phyloP scores from a whole-genome alignment of 2,329 filamentous ascomycete species.

The Aspergillus persii region DNA sequence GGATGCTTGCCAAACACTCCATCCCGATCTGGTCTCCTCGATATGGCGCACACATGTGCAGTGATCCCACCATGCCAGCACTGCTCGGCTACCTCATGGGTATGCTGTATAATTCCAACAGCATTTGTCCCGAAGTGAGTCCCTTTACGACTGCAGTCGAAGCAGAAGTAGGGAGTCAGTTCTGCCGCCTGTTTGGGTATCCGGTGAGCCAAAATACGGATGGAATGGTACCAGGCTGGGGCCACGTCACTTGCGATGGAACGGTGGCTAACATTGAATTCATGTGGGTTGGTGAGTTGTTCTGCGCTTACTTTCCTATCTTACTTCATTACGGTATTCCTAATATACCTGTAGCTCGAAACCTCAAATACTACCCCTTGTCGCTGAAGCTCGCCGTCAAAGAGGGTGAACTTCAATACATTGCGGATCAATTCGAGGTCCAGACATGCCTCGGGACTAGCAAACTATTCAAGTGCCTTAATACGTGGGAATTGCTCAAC shows the following conservation, averaged over 20 bases:
- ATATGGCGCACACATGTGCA: constrained; percentile 50
- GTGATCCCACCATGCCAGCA: constrained; percentile 43
- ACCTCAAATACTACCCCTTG: constrained; percentile 50
- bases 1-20: constrained; percentile 43
- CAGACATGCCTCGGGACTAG: constrained; percentile 28
- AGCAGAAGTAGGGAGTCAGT: constrained; percentile 45
- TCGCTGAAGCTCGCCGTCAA: constrained; percentile 35
- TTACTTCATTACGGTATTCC: not conserved
- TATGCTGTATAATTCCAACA: constrained; percentile 54
- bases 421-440: constrained; percentile 30
- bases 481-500: constrained; percentile 48
- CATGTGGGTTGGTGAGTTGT: constrained; percentile 37
- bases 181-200: constrained; percentile 49
- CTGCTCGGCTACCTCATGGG: constrained; percentile 50
- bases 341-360: constrained; percentile 34
- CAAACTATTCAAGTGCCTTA: constrained; percentile 39
- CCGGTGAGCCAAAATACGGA: constrained; percentile 30
- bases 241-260: constrained; percentile 48
- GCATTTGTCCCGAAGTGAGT: constrained; percentile 48
- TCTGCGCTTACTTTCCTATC: not conserved
- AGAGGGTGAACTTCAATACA: constrained; percentile 27
- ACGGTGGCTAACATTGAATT: constrained; percentile 51
- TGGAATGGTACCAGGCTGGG: constrained; percentile 34
- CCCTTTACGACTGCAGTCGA: constrained; percentile 48
- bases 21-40: constrained; percentile 47